Percentiles rank a stretch among this genome's conserved stretches.
These are phyloP conservation scores for Novymonas esmeraldas DNA, from an alignment of 208 protist species.

Conservation along the genomic window DNA sequence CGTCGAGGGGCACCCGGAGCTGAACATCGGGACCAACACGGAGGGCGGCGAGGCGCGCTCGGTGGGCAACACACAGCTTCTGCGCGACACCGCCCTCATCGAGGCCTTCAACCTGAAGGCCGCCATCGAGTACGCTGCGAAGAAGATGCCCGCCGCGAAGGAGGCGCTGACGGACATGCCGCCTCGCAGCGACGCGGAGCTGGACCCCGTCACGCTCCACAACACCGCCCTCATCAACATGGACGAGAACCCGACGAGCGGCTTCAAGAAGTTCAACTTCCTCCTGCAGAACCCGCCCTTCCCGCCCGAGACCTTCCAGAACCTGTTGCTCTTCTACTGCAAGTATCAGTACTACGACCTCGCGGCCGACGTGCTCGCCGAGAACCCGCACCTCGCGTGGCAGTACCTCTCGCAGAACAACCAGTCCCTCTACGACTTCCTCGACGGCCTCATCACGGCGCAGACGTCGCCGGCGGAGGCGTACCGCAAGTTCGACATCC, in stretches of 20 bases:
- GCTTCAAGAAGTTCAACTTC: slow-evolving; percentile 97
- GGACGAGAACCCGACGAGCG: slow-evolving; percentile 93
- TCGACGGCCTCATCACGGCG: slow-evolving; percentile 95
- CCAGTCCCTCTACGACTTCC: slow-evolving; percentile 95
- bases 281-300: slow-evolving; percentile 95
- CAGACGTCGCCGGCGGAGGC: slow-evolving; percentile 96
- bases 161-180: slow-evolving; percentile 98
- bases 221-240: slow-evolving; percentile 98
- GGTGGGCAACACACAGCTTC: slow-evolving; percentile 95
- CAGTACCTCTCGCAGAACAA: slow-evolving; percentile 93
- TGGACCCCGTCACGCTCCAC: slow-evolving; percentile 97
- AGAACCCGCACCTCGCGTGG: slow-evolving; percentile 95
- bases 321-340: slow-evolving; percentile 97
- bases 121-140: slow-evolving; percentile 96
- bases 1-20: slow-evolving; percentile 95
- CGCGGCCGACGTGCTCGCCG: slow-evolving; percentile 96
- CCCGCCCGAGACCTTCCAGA: slow-evolving; percentile 97
- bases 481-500: slow-evolving; percentile 96
- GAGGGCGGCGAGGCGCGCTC: slow-evolving; percentile 93
- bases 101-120: slow-evolving; percentile 98
- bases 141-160: slow-evolving; percentile 90
- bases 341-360: slow-evolving; percentile 97
- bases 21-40: slow-evolving; percentile 93
- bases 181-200: slow-evolving; percentile 94
- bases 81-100: slow-evolving; percentile 96